A percentile compares a stretch with the other conserved stretches of the same genome.
Conservation (phyloP, 2,329 filamentous ascomycete genomes). For the Knoxdaviesia capensis region DNA sequence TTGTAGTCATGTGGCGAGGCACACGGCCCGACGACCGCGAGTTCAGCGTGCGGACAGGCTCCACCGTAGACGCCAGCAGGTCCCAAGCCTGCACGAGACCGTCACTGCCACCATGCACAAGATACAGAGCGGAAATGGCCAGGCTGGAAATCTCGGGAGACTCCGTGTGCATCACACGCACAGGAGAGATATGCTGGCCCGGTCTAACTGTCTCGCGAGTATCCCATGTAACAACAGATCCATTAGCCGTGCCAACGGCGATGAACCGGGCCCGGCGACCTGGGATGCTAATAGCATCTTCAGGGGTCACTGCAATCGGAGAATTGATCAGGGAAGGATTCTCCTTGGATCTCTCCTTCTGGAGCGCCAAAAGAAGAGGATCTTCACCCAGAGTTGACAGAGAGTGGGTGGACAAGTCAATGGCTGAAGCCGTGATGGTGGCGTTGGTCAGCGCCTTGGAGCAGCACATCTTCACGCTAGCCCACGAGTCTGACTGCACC, state of each 20-base stretch:
- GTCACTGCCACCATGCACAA: constrained; percentile 87
- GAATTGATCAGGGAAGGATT: too few relatives aligned
- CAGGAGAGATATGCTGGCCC: constrained; percentile 34
- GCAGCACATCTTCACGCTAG: too few relatives aligned
- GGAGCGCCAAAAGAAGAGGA: constrained; percentile 1
- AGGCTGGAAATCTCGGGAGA: constrained; percentile 74
- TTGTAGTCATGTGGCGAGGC: constrained; percentile 44
- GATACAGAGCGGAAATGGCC: constrained; percentile 64
- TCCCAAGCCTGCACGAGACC: constrained; percentile 95
- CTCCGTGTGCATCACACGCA: constrained; percentile 75
- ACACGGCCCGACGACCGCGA: constrained; percentile 66
- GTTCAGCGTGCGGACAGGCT: constrained; percentile 71
- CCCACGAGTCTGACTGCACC: too few relatives aligned
- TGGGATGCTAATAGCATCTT: constrained; percentile 35
- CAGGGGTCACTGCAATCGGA: too few relatives aligned
- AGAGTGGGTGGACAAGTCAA: constrained; percentile 60
- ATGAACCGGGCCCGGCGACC: constrained; percentile 68
- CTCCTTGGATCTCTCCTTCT: too few relatives aligned
- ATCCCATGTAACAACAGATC: constrained; percentile 70
- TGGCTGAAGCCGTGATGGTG: constrained; percentile 46
- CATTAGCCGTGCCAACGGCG: constrained; percentile 60
- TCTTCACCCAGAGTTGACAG: constrained; percentile 59
- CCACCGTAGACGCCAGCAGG: constrained; percentile 59
- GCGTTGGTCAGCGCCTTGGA: constrained; percentile 14
- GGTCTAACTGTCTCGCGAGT: constrained; percentile 36